Conservation (phyloP, 306 rosid genomes). For the Quercus alba region DNA sequence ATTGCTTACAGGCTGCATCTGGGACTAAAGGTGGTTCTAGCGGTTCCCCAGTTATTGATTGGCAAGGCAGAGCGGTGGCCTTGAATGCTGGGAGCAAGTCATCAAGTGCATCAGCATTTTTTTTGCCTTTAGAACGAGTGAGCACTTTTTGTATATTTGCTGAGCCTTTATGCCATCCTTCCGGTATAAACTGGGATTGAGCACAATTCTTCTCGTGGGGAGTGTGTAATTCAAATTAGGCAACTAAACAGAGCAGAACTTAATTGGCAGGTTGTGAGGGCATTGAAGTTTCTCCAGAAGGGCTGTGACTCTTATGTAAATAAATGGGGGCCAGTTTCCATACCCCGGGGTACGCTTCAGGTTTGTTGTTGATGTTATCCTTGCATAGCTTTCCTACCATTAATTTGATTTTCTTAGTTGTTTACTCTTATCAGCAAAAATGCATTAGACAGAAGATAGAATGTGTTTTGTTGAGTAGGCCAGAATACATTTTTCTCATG, state of each 20-base stretch:
- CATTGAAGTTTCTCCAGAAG: constrained; percentile 70
- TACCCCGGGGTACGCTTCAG: constrained; percentile 99
- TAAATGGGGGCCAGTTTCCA: constrained; percentile 77
- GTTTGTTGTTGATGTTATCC: constrained; percentile 56
- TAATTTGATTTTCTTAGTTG: constrained; percentile 4
- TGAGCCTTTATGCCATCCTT: constrained; percentile 18
- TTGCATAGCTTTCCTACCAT: constrained; percentile 1
- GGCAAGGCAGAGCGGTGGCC: constrained; percentile 93
- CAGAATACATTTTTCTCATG: neutral
- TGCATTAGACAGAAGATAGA: neutral
- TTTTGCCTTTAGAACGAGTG: constrained; percentile 87
- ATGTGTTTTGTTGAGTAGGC: neutral
- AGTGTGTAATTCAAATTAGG: constrained; percentile 17
- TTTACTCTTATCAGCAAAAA: neutral
- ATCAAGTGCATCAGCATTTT: constrained; percentile 92
- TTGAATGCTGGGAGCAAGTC: constrained; percentile 98
- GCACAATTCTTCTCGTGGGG: constrained; percentile 18
- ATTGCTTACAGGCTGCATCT: constrained; percentile 80
- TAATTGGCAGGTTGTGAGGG: constrained; percentile 83
- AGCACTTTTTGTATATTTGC: constrained; percentile 33
- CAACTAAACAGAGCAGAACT: constrained; percentile 15
- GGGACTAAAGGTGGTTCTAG: constrained; percentile 99
- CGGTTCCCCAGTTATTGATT: constrained; percentile 97
- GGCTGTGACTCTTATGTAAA: constrained; percentile 56
- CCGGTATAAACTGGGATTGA: constrained; percentile 24